A percentile compares a stretch with the other conserved stretches of the same genome.
Evolutionary conservation across 2,329 filamentous ascomycete genomes (phyloP).

Genomic region (Talaromyces albobiverticillius): DNA sequence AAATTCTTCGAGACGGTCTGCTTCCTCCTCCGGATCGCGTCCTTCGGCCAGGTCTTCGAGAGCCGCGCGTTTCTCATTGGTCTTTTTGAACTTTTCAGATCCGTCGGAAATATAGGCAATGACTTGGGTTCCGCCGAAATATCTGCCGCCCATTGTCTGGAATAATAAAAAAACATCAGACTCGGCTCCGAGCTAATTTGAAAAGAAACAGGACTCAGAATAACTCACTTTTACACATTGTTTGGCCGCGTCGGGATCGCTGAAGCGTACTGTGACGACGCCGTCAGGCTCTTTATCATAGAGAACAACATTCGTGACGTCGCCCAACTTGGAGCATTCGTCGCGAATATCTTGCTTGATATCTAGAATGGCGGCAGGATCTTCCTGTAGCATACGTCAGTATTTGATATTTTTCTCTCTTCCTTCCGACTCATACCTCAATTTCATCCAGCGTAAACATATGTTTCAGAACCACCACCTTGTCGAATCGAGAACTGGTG

Average conservation of each 20-base stretch:
- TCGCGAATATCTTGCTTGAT: conserved; percentile 94
- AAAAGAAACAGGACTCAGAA: background rate
- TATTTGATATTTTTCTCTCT: background rate
- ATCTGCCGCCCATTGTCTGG: conserved; percentile 72
- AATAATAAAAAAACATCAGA: conserved; percentile 2
- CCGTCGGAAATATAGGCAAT: conserved; percentile 70
- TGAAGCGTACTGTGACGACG: conserved; percentile 80
- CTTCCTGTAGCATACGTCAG: conserved; percentile 52
- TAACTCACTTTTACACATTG: conserved; percentile 61
- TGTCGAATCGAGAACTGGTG: conserved; percentile 63
- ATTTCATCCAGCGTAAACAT: conserved; percentile 90
- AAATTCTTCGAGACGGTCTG: conserved; percentile 45
- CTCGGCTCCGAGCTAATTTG: background rate
- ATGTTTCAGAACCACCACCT: conserved; percentile 81
- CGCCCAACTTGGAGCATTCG: conserved; percentile 80
- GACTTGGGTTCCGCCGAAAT: conserved; percentile 70
- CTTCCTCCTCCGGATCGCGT: conserved; percentile 43
- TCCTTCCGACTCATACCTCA: conserved; percentile 42
- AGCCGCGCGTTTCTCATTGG: conserved; percentile 45
- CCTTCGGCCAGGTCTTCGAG: conserved; percentile 48
- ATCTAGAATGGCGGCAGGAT: conserved; percentile 76
- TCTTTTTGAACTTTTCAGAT: conserved; percentile 70
- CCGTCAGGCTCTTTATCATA: conserved; percentile 85
- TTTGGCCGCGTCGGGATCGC: conserved; percentile 65
- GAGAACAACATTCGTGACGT: conserved; percentile 85